Evolutionary conservation across 257 asterid species (phyloP).

Genomic region (Gentiana dahurica): DNA sequence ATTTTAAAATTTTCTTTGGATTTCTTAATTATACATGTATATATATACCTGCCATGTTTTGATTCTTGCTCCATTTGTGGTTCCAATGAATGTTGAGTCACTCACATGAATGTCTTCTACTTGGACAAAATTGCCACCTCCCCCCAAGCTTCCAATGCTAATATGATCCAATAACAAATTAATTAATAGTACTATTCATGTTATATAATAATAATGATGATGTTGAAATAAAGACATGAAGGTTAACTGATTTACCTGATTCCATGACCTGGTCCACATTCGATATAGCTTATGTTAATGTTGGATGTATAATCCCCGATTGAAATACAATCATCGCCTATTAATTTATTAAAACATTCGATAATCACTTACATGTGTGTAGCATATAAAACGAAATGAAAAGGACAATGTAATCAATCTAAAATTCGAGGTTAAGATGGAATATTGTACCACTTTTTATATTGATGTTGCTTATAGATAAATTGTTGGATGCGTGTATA

Average conservation of each 20-base stretch:
- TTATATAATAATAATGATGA: background rate
- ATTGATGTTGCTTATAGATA: slow-evolving; percentile 32
- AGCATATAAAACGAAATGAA: background rate
- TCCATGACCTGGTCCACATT: slow-evolving; percentile 87
- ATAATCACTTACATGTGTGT: too few relatives aligned
- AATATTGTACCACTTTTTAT: slow-evolving; percentile 32
- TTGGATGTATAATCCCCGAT: slow-evolving; percentile 53
- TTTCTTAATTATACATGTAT: background rate
- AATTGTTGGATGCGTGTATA: slow-evolving; percentile 38
- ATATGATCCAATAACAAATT: background rate
- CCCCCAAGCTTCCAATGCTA: slow-evolving; percentile 84
- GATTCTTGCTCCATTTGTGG: slow-evolving; percentile 86
- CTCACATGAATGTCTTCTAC: slow-evolving; percentile 47
- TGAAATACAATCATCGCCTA: slow-evolving; percentile 81
- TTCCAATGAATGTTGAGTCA: slow-evolving; percentile 35
- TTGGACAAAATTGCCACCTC: slow-evolving; percentile 30
- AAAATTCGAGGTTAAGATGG: background rate
- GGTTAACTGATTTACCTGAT: slow-evolving; percentile 33
- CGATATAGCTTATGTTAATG: slow-evolving; percentile 28
- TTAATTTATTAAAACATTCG: background rate
- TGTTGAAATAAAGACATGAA: background rate
- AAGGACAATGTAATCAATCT: background rate
- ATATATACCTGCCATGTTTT: slow-evolving; percentile 85
- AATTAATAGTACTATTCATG: background rate
- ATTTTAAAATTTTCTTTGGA: background rate